A percentile compares a stretch with the other conserved stretches of the same genome.
These are phyloP conservation scores for Ophiocordyceps unilateralis DNA, from an alignment of 2,329 filamentous ascomycete species.

Conservation along the genomic window DNA sequence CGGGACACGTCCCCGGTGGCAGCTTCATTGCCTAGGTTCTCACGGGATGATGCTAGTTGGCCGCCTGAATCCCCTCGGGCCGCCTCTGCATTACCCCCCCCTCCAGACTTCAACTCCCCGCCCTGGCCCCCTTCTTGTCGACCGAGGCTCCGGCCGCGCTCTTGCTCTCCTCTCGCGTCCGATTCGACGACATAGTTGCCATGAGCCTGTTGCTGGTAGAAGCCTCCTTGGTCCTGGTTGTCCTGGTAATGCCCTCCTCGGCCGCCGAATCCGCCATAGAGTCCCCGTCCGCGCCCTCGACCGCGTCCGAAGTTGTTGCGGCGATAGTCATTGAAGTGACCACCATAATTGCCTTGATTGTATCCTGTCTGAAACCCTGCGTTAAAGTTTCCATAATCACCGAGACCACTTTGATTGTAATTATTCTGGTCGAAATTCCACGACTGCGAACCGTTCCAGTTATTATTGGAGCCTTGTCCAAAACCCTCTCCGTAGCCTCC, in stretches of 20 bases:
- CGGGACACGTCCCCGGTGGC: constrained; percentile 5
- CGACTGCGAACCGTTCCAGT: constrained; percentile 66
- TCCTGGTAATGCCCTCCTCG: constrained; percentile 36
- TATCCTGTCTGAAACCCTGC: constrained; percentile 61
- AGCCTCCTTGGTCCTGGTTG: constrained; percentile 16
- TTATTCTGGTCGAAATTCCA: constrained; percentile 80
- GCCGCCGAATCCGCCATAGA: constrained; percentile 31
- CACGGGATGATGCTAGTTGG: constrained; percentile 10
- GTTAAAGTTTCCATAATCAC: constrained; percentile 68
- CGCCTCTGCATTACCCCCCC: constrained; percentile 2
- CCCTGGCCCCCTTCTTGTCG: constrained; percentile 10
- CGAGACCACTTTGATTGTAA: constrained; percentile 80
- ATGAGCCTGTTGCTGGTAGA: constrained; percentile 12
- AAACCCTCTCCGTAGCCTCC: constrained; percentile 52
- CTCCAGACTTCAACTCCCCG: not conserved
- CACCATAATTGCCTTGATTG: constrained; percentile 71
- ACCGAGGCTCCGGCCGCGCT: too few species aligned
- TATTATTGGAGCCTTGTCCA: constrained; percentile 50
- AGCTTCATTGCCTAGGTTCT: constrained; percentile 13
- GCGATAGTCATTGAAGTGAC: constrained; percentile 61
- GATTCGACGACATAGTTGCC: constrained; percentile 4
- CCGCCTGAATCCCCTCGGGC: constrained; percentile 7
- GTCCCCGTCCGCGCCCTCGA: constrained; percentile 49
- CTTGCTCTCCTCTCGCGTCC: constrained; percentile 1
- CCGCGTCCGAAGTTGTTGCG: constrained; percentile 48